Evolutionary conservation across 352 stramenopile species (phyloP), one percentile per base, ranked within the genome.

Genomic region (Blastocystis sp.): DNA sequence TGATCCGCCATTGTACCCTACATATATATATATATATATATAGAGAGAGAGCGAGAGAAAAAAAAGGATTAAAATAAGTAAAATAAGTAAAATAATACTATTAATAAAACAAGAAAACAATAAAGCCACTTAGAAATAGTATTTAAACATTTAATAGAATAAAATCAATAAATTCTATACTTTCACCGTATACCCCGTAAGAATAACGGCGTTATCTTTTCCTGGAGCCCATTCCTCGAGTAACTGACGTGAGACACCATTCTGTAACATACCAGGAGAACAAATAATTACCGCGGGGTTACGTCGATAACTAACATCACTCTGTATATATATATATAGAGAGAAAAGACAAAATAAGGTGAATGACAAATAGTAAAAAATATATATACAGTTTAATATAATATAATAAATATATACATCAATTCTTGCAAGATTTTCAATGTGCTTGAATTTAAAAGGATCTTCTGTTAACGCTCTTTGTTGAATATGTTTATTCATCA

Each of bases 161-260:
- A 1, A 88, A 88, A 4, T 96, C 69, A 2, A 88, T 97, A 40
- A 91, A n/a, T n/a, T n/a, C n/a, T n/a, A n/a, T n/a, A n/a, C 88
- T 69, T 97, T 88, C 0, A 96, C 87, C 23, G 91, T 86, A 69
- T 97, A 99, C 31, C 92, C 92, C 21, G 92, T 87, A 69, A 99
- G 94, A 40, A 99, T 77, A 40, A 94, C 91, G 9, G 86, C 88
- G 69, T 99, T 97, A 45, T 87, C 88, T 27, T 91, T 90, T 71
- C 97, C 86, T 9, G 77, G 79, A 54, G 85, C 93, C 90, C 90
- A 97, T 21, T 82, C 75, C 70, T 96, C 88, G 70, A 96, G 95
- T 0, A 99, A 74, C 66, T 94, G 79, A 13, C 91, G 80, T 7
- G 80, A 94, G 0, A 95, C 87, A 59, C 91, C 91, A 55, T 77